Percentiles rank a stretch among this genome's conserved stretches.
These are phyloP conservation scores for Ascosphaera aggregata DNA, from an alignment of 2,329 filamentous ascomycete species.

Conservation along the genomic window DNA sequence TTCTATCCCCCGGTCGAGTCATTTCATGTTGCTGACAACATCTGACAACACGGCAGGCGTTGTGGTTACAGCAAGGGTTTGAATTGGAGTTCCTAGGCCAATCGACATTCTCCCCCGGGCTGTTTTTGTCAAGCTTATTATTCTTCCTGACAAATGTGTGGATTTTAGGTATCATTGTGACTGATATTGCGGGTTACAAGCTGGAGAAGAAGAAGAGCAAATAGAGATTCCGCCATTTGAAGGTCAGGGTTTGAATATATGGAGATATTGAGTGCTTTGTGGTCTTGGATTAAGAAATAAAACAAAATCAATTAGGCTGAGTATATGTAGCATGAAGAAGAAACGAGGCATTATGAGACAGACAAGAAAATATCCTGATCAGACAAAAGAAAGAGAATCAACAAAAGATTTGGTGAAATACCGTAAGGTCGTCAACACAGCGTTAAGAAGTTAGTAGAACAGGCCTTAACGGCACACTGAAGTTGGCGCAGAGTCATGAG, in stretches of 20 bases:
- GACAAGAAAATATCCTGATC: too few species aligned
- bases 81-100: slow-evolving; percentile 55
- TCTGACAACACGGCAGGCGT: slow-evolving; percentile 17
- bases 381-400: too few species aligned
- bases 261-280: too few species aligned
- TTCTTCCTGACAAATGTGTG: slow-evolving; percentile 80
- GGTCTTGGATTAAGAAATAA: background rate
- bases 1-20: too few species aligned
- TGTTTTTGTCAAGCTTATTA: slow-evolving; percentile 49
- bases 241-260: background rate
- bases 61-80: slow-evolving; percentile 56
- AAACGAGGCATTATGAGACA: too few species aligned
- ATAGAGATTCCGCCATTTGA: background rate
- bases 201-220: too few species aligned
- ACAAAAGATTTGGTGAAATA: too few species aligned
- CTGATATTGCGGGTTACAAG: slow-evolving; percentile 29
- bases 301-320: slow-evolving; percentile 4
- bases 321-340: slow-evolving; percentile 13
- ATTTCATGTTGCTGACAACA: background rate
- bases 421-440: too few species aligned
- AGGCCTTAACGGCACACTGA: too few species aligned
- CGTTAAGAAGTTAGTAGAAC: too few species aligned
- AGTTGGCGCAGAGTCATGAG: too few species aligned
- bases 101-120: slow-evolving; percentile 64
- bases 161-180: slow-evolving; percentile 60